phyloP scores from a whole-genome alignment of 768 basidiomycete species.

The Cantharellus cinnabarinus region DNA sequence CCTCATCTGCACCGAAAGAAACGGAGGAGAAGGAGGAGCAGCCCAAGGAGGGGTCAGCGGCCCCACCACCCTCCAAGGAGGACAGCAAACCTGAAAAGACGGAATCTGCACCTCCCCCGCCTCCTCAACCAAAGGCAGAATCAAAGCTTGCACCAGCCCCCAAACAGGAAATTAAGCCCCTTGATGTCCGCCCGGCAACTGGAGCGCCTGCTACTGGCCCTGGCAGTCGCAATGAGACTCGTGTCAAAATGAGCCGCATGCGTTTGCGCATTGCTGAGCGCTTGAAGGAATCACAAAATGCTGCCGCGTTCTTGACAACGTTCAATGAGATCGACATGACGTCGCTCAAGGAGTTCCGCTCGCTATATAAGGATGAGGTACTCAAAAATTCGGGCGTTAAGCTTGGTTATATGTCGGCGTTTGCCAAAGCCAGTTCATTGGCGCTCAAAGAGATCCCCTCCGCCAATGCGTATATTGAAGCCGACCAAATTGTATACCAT shows the following conservation, averaged over 20 bases:
- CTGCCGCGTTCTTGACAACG: slow-evolving; percentile 88
- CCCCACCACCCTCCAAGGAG: slow-evolving; percentile 9
- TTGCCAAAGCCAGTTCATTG: slow-evolving; percentile 67
- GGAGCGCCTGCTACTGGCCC: slow-evolving; percentile 19
- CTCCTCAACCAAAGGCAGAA: slow-evolving; percentile 15
- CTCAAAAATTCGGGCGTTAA: slow-evolving; percentile 88
- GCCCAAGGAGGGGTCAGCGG: background rate
- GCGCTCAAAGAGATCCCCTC: slow-evolving; percentile 82
- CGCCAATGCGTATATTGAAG: slow-evolving; percentile 84
- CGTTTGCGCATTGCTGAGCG: slow-evolving; percentile 91
- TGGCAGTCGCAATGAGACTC: slow-evolving; percentile 63
- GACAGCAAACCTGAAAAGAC: slow-evolving; percentile 6
- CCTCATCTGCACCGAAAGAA: slow-evolving; percentile 3
- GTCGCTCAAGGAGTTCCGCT: slow-evolving; percentile 77
- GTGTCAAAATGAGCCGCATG: slow-evolving; percentile 99
- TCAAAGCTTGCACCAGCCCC: slow-evolving; percentile 10
- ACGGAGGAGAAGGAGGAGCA: slow-evolving; percentile 17
- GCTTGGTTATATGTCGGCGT: slow-evolving; percentile 96
- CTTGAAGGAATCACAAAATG: slow-evolving; percentile 93
- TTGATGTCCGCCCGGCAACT: slow-evolving; percentile 17
- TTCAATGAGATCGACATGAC: slow-evolving; percentile 99
- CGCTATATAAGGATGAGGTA: slow-evolving; percentile 80
- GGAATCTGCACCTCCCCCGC: slow-evolving; percentile 7
- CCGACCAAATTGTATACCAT: slow-evolving; percentile 27
- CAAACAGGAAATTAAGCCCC: slow-evolving; percentile 20